Percentiles rank a stretch among this genome's conserved stretches.
These are phyloP conservation scores for Pseudogymnoascus sp. DNA, from an alignment of 2,329 filamentous ascomycete species.

Conservation along the genomic window DNA sequence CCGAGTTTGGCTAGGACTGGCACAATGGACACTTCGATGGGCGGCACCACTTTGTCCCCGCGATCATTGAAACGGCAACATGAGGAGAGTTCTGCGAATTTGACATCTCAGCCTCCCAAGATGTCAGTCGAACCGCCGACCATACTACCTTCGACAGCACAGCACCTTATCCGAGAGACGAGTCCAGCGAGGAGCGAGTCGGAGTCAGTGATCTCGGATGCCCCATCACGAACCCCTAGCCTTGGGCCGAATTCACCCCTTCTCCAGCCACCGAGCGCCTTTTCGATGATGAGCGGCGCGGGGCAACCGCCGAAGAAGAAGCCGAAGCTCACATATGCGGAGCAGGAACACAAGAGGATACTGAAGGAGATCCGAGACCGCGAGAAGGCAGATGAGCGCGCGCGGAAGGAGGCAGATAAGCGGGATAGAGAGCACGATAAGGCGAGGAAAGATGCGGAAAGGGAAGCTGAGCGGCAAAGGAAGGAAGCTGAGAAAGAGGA, in stretches of 20 bases:
- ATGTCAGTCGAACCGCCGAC: not conserved
- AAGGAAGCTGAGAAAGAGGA: conserved; percentile 26
- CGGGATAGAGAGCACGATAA: conserved; percentile 21
- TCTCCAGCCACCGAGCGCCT: not conserved
- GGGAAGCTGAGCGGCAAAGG: conserved; percentile 25
- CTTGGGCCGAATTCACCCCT: not conserved
- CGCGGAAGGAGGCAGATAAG: conserved; percentile 25
- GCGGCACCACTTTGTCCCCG: not conserved
- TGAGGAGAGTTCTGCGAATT: not conserved
- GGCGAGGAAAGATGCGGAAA: conserved; percentile 14
- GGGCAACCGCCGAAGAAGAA: conserved; percentile 2
- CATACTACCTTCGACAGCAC: not conserved
- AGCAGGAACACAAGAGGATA: conserved; percentile 28
- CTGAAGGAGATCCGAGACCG: conserved; percentile 17
- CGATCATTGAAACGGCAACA: not conserved
- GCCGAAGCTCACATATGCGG: conserved; percentile 6
- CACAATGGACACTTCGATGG: not conserved
- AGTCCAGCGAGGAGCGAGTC: not conserved
- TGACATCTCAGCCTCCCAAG: not conserved
- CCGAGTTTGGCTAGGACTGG: not conserved
- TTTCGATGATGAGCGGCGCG: not conserved
- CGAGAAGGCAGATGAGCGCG: conserved; percentile 31
- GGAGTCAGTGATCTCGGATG: not conserved
- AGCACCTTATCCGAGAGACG: not conserved
- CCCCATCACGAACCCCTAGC: not conserved